Evolutionary conservation across 2,329 filamentous ascomycete genomes (phyloP).

Genomic region (Aspergillus persii): DNA sequence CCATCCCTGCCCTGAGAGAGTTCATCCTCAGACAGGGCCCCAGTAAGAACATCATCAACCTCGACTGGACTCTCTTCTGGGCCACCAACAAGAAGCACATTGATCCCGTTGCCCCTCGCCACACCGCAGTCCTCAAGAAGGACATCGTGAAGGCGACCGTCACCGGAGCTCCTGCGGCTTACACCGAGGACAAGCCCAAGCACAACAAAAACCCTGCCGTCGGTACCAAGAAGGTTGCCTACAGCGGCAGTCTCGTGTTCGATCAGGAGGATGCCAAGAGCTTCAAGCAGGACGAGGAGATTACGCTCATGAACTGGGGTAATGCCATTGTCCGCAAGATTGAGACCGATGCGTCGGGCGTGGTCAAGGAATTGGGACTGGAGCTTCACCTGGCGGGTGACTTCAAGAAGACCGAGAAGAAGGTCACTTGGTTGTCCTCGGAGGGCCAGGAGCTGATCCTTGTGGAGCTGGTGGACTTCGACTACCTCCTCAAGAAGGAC

Average conservation of each 20-base stretch:
- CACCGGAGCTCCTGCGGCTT: conserved; percentile 61
- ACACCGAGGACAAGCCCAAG: conserved; percentile 74
- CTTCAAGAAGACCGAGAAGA: conserved; percentile 94
- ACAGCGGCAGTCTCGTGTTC: conserved; percentile 70
- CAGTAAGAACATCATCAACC: conserved; percentile 48
- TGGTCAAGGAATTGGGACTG: conserved; percentile 69
- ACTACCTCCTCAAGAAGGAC: conserved; percentile 93
- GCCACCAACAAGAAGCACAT: conserved; percentile 75
- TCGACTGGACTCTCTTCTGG: conserved; percentile 52
- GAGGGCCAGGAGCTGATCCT: conserved; percentile 70
- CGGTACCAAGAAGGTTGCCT: conserved; percentile 81
- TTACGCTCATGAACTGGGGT: conserved; percentile 96
- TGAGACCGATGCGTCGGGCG: conserved; percentile 50
- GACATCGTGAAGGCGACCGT: conserved; percentile 70
- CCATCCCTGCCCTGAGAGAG: conserved; percentile 48
- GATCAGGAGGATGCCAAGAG: conserved; percentile 83
- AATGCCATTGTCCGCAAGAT: conserved; percentile 52
- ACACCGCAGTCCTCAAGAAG: conserved; percentile 70
- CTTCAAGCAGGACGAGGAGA: conserved; percentile 82
- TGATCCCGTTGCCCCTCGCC: conserved; percentile 70
- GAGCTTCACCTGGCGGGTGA: conserved; percentile 91
- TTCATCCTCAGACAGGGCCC: conserved; percentile 52
- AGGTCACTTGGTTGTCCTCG: conserved; percentile 86
- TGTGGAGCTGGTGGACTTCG: conserved; percentile 89
- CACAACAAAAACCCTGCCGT: conserved; percentile 86